phyloP scores from a whole-genome alignment of 345 rosid species.

The Draba incana region DNA sequence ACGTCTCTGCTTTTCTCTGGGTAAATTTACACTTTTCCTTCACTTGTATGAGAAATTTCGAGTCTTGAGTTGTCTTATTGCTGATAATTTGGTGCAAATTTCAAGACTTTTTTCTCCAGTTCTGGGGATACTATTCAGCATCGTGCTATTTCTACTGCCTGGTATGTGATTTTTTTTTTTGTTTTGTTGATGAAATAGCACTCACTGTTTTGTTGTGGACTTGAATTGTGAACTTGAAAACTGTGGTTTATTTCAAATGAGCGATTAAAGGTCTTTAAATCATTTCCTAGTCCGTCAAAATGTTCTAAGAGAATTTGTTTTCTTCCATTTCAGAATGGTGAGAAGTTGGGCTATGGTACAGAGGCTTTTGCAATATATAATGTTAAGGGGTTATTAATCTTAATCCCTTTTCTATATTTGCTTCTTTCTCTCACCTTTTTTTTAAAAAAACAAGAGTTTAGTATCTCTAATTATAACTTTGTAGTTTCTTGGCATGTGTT shows the following conservation, averaged over 20 bases:
- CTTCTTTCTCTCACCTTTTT: not conserved
- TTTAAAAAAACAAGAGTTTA: not conserved
- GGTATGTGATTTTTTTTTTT: too few relatives aligned
- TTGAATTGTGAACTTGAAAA: constrained; percentile 16
- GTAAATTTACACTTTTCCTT: too few relatives aligned
- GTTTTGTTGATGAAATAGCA: too few relatives aligned
- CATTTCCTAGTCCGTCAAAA: constrained; percentile 10
- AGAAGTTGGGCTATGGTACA: constrained; percentile 81
- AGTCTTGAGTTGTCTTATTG: too few relatives aligned
- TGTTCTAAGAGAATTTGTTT: constrained; percentile 14
- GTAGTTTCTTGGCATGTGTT: constrained; percentile 9
- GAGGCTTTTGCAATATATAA: constrained; percentile 94
- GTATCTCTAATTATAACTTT: constrained; percentile 3
- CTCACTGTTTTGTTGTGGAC: too few relatives aligned
- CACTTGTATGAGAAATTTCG: too few relatives aligned
- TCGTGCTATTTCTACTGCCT: too few relatives aligned
- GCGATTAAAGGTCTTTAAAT: not conserved
- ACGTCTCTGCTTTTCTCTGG: too few relatives aligned
- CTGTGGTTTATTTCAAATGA: constrained; percentile 15
- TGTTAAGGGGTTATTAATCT: constrained; percentile 67
- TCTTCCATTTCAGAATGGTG: constrained; percentile 46
- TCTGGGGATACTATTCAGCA: too few relatives aligned
- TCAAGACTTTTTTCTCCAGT: too few relatives aligned
- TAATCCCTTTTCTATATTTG: constrained; percentile 23
- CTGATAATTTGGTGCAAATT: too few relatives aligned